Conservation (phyloP, 2,329 filamentous ascomycete genomes). For the Apiospora rasikravindrae region DNA sequence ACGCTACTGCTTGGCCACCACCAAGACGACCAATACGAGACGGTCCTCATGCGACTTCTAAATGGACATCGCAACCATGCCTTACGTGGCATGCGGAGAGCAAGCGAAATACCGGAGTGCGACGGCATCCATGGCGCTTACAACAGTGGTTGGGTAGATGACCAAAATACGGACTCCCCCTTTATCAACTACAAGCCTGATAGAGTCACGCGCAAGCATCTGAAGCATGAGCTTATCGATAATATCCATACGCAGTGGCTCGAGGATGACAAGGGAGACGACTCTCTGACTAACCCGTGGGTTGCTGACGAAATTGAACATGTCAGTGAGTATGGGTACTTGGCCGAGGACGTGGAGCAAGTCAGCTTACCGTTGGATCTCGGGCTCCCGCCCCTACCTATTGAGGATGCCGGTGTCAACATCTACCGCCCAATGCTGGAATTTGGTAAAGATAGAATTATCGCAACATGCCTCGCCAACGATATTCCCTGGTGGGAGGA, state of each 20-base stretch:
- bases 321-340: conserved; percentile 27
- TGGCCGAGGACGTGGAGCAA: conserved; percentile 3
- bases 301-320: conserved; percentile 30
- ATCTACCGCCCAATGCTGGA: conserved; percentile 72
- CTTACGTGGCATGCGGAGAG: conserved; percentile 69
- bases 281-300: conserved; percentile 4
- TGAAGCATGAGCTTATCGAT: conserved; percentile 34
- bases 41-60: conserved; percentile 78
- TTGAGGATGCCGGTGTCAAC: conserved; percentile 70
- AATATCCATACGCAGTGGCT: conserved; percentile 28
- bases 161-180: conserved; percentile 44
- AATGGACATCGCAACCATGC: conserved; percentile 72
- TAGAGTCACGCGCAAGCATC: conserved; percentile 27
- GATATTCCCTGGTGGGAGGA: conserved; percentile 82
- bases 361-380: conserved; percentile 20
- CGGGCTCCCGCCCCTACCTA: conserved; percentile 31
- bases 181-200: conserved; percentile 44
- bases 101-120: conserved; percentile 82
- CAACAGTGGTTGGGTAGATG: conserved; percentile 64
- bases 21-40: conserved; percentile 89
- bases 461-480: conserved; percentile 74
- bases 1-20: conserved; percentile 85
- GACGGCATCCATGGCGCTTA: conserved; percentile 74
- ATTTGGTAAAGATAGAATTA: conserved; percentile 75
- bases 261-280: conserved; percentile 26